Evolutionary conservation across 164 flowering plant genomes (phyloP), one percentile per base, ranked within the genome.

Genomic region (Annona squamosa): DNA sequence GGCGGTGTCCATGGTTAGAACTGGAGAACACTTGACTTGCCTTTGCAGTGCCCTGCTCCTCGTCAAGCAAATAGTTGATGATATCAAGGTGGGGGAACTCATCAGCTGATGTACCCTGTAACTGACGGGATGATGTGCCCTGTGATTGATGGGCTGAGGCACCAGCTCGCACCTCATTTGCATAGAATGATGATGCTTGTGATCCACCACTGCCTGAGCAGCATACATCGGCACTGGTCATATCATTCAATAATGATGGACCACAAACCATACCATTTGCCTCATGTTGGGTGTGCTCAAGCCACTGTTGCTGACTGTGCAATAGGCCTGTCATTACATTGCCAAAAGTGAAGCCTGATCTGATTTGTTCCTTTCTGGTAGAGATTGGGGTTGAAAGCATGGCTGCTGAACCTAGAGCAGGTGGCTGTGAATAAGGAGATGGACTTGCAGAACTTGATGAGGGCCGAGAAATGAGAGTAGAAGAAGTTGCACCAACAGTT

Each of bases 61-160:
- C 99, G 65, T 93, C 94, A 43, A 95, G 90, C 67, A 95, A 79
- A 74, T 88, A 92, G 76, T 95, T 90, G 71, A 95, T 95, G 72
- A 95, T 93, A 78, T 95, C 99, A 65, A 93, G 91, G 82, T 95
- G 99, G 0, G 99, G 99, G 74, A 93, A 95, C 44, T 93, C 99
- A 70, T 95, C 98, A 1, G 85, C 75, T 43, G 83, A 66, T 4
- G 79, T 74, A 48, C 81, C 84, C n/a, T 84, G 89, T 52, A 13
- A 52, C 13, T 52, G 59, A 16, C 59, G 59, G 59, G 59, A 0
- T 16, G 13, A 5, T 72, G 76, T 2, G 37, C 41, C 63, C 6
- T 44, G 56, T 42, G 26, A 26, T 19, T 63, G 66, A 17, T 10
- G 47, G 45, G 87, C 86, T 57, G 90, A 84, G 67, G 83, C 74